Conservation (phyloP, 805 yeast species). For the Lipomyces mesembrius region DNA sequence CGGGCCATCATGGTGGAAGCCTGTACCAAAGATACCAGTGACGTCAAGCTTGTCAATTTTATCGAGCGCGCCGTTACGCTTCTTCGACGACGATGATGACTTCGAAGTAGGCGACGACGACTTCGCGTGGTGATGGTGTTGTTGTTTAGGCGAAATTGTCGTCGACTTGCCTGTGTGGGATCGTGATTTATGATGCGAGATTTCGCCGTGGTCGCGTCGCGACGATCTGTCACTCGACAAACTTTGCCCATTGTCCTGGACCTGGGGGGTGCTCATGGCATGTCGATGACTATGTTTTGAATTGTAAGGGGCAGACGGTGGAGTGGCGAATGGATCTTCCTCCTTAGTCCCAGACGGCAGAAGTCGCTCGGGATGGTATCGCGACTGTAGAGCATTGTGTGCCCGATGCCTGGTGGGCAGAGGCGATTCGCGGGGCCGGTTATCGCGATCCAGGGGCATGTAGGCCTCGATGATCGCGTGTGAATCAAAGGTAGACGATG, state of each 20-base stretch:
- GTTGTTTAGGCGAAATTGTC: background rate
- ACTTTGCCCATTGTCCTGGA: background rate
- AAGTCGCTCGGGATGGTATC: background rate
- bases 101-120: conserved; percentile 5
- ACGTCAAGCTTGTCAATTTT: conserved; percentile 95
- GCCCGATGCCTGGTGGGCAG: background rate
- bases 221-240: background rate
- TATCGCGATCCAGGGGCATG: conserved; percentile 20
- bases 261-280: background rate
- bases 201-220: background rate
- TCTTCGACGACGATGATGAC: conserved; percentile 11
- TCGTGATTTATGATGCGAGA: conserved; percentile 11
- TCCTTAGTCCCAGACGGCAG: conserved; percentile 7
- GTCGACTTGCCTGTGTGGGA: background rate
- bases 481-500: background rate
- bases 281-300: conserved; percentile 11
- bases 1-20: conserved; percentile 98
- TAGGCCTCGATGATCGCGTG: conserved; percentile 10
- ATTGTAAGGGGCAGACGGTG: conserved; percentile 5
- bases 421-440: conserved; percentile 1
- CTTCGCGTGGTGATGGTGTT: conserved; percentile 12
- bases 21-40: conserved; percentile 89
- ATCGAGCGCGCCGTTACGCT: conserved; percentile 61
- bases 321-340: conserved; percentile 21
- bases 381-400: background rate